Base-by-base conservation (phyloP, 140 eudicot species). In the Anethum foeniculum region DNA sequence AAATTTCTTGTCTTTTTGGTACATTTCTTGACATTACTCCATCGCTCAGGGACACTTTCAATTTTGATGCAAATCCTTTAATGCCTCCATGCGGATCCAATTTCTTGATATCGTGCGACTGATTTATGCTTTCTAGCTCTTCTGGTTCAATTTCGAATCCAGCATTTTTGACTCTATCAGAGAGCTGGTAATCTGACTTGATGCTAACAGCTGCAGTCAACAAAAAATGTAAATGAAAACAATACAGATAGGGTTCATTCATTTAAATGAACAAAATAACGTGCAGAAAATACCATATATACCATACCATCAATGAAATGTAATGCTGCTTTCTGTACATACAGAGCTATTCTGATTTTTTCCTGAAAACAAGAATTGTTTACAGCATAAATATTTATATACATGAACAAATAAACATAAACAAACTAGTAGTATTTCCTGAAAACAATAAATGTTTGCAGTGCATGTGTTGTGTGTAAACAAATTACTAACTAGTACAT, bases 311-410 rank as follows among this genome's bases (percentile, higher is more conserved):
- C 98, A 79, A 90, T 93, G 90, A 91, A 93, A 43, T 88, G 90
- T 69, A 90, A 81, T 77, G 97, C 96, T 46, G 98, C 97, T 75
- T 87, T 91, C 72, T 91, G 96, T 68, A 91, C 98, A 34, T 86
- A 88, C 65, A 93, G 82, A 68, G 97, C 98, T 64, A 93, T 84
- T 72, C 97, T 91, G 54, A 93, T 84, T 87, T 93, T 93, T 83
- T 93, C 98, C 98, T 93, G 93, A 13, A 4, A 58, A 79, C 27
- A 16, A 77, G 34, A n/a, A 65, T 21, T 46, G 36, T 36, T 73
- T 39, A 10, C 77, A 73, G 54, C 51, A 41, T 39, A 1, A 39
- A 43, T n/a, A 74, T n/a, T 3, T 44, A 6, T 74, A 72, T 9
- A 44, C 43, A 67, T 30, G 1, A 67, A 67, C 3, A 11, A 30